Percentiles rank a stretch among this genome's conserved stretches.
phyloP scores from a whole-genome alignment of 257 asterid genomes.

The Rubia yunnanensis region DNA sequence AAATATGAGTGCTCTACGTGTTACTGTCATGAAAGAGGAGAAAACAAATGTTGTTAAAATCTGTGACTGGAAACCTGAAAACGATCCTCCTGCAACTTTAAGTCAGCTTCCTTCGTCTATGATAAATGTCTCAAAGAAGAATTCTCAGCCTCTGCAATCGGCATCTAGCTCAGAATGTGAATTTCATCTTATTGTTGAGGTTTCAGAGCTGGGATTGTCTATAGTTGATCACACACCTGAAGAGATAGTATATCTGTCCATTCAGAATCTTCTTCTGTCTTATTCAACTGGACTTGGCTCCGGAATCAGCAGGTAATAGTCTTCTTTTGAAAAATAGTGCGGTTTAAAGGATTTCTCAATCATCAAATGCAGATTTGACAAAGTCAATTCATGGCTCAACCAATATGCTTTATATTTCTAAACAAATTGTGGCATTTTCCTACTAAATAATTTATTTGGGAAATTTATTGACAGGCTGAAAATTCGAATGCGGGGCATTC shows the following conservation, averaged over 20 bases:
- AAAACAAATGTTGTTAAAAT: conserved; percentile 75
- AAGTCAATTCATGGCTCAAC: conserved; percentile 5
- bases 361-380: neutral
- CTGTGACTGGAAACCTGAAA: conserved; percentile 86
- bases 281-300: conserved; percentile 94
- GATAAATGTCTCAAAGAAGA: conserved; percentile 36
- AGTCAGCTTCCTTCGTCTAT: conserved; percentile 32
- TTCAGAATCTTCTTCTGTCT: conserved; percentile 75
- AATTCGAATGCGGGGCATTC: conserved; percentile 82
- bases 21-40: conserved; percentile 74
- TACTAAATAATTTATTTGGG: neutral
- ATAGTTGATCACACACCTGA: conserved; percentile 96
- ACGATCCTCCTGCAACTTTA: conserved; percentile 24
- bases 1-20: conserved; percentile 53
- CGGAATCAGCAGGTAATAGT: conserved; percentile 77
- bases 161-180: conserved; percentile 49
- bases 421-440: conserved; percentile 2
- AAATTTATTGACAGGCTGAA: conserved; percentile 47
- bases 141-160: conserved; percentile 42
- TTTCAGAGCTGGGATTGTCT: conserved; percentile 90
- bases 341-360: neutral
- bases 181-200: conserved; percentile 85
- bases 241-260: conserved; percentile 80
- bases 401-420: neutral
- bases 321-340: conserved; percentile 9